A percentile compares a stretch with the other conserved stretches of the same genome.
phyloP scores from a whole-genome alignment of 2,329 filamentous ascomycete species.

The Hypoxylon sp. region DNA sequence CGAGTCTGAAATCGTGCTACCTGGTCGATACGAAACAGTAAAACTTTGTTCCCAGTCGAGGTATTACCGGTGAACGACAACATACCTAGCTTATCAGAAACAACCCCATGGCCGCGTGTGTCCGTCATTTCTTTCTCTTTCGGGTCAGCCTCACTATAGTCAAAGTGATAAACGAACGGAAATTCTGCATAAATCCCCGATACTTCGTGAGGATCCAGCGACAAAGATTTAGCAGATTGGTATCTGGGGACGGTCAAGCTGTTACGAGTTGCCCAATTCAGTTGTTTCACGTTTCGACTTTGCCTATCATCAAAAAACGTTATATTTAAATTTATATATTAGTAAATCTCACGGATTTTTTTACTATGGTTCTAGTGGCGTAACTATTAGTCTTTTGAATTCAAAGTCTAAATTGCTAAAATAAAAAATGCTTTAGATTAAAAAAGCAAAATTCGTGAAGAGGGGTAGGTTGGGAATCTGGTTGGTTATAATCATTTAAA shows the following conservation, averaged over 20 bases:
- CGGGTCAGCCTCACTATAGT: slow-evolving; percentile 6
- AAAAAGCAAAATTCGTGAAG: no score
- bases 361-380: no score
- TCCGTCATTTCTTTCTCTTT: slow-evolving; percentile 6
- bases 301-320: background rate
- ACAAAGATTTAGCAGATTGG: slow-evolving; percentile 20
- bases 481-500: no score
- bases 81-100: slow-evolving; percentile 10
- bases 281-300: slow-evolving; percentile 37
- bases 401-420: no score
- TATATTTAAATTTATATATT: no score
- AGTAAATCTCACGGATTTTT: no score
- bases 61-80: slow-evolving; percentile 11
- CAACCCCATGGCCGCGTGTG: slow-evolving; percentile 8
- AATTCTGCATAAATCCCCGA: slow-evolving; percentile 27
- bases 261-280: slow-evolving; percentile 31
- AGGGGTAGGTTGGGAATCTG: no score
- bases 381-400: no score
- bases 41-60: slow-evolving; percentile 1
- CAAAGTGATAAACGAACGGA: slow-evolving; percentile 18
- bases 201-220: slow-evolving; percentile 7
- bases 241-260: slow-evolving; percentile 17
- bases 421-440: no score
- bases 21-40: background rate
- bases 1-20: background rate